A percentile compares a stretch with the other conserved stretches of the same genome.
Conservation (phyloP, 2,329 filamentous ascomycete species). For the Colletotrichum australisinense region DNA sequence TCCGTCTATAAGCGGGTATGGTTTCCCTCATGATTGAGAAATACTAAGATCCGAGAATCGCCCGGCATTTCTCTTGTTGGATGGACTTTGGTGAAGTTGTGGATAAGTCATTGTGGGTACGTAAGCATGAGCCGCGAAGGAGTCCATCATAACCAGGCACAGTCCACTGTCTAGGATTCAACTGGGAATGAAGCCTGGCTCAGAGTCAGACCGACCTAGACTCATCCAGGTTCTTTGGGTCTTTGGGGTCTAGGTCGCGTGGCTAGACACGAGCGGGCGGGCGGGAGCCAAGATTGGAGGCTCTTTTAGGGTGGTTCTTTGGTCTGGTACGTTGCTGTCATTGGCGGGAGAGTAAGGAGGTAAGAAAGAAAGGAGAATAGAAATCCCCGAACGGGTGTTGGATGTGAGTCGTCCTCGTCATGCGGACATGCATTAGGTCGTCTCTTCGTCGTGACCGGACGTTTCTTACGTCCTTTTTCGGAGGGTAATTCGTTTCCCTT, state of each 20-base stretch:
- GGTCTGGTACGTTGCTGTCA: not conserved
- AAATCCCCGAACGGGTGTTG: not conserved
- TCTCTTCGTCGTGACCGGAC: not conserved
- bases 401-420: not conserved
- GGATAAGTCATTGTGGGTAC: not conserved
- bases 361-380: not conserved
- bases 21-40: not conserved
- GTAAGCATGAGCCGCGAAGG: not conserved
- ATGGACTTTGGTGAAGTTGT: not conserved
- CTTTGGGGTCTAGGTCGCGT: not conserved
- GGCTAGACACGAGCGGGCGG: not conserved
- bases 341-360: not conserved
- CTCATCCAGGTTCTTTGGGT: not conserved
- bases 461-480: not conserved
- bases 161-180: too few relatives aligned
- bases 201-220: not conserved
- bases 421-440: not conserved
- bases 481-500: not conserved
- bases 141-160: too few relatives aligned
- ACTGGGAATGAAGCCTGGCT: not conserved
- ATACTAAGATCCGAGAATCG: not conserved
- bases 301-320: conserved; percentile 2
- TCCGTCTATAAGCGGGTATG: not conserved
- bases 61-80: not conserved
- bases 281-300: conserved; percentile 35